Conservation (phyloP, 169 alveolate genomes). For the Plasmodium billcollinsi region DNA sequence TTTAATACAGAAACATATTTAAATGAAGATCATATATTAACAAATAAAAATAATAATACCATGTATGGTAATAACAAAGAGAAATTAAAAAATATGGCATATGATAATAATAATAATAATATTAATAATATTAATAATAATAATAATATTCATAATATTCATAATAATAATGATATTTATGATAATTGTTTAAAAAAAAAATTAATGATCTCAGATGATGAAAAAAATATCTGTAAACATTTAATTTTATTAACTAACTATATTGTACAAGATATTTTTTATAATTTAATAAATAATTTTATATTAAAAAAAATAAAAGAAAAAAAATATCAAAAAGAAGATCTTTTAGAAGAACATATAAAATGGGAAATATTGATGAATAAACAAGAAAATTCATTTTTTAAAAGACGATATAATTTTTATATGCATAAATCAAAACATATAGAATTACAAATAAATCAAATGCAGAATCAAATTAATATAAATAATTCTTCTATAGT, state of each 20-base stretch:
- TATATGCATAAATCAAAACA: conserved; percentile 44
- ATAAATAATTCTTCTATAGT: conserved; percentile 9
- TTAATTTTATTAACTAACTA: conserved; percentile 58
- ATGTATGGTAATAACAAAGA: not conserved
- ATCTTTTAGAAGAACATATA: conserved; percentile 44
- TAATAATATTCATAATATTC: not conserved
- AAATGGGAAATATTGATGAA: conserved; percentile 53
- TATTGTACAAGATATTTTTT: conserved; percentile 64
- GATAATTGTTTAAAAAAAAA: conserved; percentile 62
- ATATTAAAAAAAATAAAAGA: conserved; percentile 68
- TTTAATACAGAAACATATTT: too few species aligned
- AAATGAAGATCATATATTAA: too few species aligned
- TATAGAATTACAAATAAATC: conserved; percentile 23
- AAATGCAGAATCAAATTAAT: conserved; percentile 45
- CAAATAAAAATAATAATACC: too few species aligned
- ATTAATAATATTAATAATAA: not conserved
- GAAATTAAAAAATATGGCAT: too few species aligned
- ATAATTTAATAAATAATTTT: conserved; percentile 65
- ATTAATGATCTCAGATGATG: conserved; percentile 42
- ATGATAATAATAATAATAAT: not conserved
- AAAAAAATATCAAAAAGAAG: conserved; percentile 68
- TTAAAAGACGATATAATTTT: conserved; percentile 73
- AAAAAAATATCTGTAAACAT: conserved; percentile 72
- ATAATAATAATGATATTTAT: conserved; percentile 18
- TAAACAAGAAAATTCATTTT: conserved; percentile 45